A percentile compares a stretch with the other conserved stretches of the same genome.
Conservation (phyloP, 306 rosid genomes). For the Oemleria cerasiformis region DNA sequence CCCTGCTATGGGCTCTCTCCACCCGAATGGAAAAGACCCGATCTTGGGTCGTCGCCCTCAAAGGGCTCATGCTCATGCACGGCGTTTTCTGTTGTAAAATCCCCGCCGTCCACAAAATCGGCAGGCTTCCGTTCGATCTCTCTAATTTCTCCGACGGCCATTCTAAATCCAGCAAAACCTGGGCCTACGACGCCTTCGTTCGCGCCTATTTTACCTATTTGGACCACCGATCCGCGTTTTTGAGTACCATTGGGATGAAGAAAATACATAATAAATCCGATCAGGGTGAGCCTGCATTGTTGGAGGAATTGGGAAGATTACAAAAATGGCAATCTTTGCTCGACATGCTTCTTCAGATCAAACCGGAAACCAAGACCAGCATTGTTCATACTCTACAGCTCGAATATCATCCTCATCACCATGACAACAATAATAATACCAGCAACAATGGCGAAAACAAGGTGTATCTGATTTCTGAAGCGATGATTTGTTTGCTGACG, state of each 20-base stretch:
- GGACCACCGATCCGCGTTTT: conserved; percentile 44
- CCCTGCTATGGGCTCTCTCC: conserved; percentile 46
- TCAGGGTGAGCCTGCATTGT: conserved; percentile 25
- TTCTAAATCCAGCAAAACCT: conserved; percentile 15
- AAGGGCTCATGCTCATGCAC: conserved; percentile 87
- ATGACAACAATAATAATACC: background rate
- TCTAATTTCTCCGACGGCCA: conserved; percentile 51
- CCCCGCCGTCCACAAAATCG: conserved; percentile 43
- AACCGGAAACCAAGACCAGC: conserved; percentile 21
- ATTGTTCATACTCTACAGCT: too few relatives aligned
- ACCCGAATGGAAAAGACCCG: conserved; percentile 60
- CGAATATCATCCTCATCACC: background rate
- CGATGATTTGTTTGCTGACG: conserved; percentile 67
- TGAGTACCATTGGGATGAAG: conserved; percentile 17
- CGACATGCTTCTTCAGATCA: conserved; percentile 54
- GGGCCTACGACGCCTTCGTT: conserved; percentile 46
- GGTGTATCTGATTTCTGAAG: conserved; percentile 51
- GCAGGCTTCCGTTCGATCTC: conserved; percentile 69
- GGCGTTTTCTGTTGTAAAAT: conserved; percentile 56
- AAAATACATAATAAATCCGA: conserved; percentile 4
- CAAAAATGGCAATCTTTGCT: conserved; percentile 50
- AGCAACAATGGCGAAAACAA: background rate
- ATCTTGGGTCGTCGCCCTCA: conserved; percentile 72
- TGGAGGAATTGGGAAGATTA: conserved; percentile 52
- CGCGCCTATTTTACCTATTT: conserved; percentile 57